Conservation (phyloP, 352 stramenopile species). For the Phytophthora pistaciae region DNA sequence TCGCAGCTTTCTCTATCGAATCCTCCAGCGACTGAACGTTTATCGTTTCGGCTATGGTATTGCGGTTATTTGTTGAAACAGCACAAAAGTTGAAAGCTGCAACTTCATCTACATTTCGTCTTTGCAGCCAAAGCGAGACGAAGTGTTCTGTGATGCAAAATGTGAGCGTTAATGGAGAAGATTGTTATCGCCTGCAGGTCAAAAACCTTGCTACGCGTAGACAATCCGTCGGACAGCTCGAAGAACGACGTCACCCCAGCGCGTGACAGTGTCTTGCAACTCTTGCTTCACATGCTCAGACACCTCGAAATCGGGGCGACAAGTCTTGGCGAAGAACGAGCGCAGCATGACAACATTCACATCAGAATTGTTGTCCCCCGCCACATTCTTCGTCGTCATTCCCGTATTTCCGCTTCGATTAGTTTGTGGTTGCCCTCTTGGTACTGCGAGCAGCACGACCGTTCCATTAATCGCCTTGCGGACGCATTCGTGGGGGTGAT, state of each 20-base stretch:
- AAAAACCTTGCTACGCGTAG: constrained; percentile 11
- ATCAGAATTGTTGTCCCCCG: constrained; percentile 10
- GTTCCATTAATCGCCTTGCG: constrained; percentile 32
- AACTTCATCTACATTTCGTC: too few relatives aligned
- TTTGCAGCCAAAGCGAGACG: too few relatives aligned
- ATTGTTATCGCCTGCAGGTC: not conserved
- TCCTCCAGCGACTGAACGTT: too few relatives aligned
- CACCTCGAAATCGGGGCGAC: constrained; percentile 23
- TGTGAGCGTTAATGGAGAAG: not conserved
- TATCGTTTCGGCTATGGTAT: too few relatives aligned
- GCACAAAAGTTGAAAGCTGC: too few relatives aligned
- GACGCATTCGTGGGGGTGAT: constrained; percentile 33
- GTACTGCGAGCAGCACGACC: constrained; percentile 13
- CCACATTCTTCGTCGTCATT: not conserved
- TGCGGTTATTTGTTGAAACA: too few relatives aligned
- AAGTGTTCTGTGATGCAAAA: too few relatives aligned
- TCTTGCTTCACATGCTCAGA: constrained; percentile 8
- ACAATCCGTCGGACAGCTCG: constrained; percentile 20
- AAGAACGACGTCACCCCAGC: constrained; percentile 21
- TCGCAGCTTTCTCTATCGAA: too few relatives aligned
- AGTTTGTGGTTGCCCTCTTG: not conserved
- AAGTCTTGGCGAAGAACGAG: constrained; percentile 16
- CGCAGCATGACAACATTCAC: constrained; percentile 23
- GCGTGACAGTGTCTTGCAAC: constrained; percentile 5
- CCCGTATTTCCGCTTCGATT: too few relatives aligned